These are phyloP conservation scores for Suhomyces bolitotheri DNA, from an alignment of 1,139 yeast species.

Conservation along the genomic window DNA sequence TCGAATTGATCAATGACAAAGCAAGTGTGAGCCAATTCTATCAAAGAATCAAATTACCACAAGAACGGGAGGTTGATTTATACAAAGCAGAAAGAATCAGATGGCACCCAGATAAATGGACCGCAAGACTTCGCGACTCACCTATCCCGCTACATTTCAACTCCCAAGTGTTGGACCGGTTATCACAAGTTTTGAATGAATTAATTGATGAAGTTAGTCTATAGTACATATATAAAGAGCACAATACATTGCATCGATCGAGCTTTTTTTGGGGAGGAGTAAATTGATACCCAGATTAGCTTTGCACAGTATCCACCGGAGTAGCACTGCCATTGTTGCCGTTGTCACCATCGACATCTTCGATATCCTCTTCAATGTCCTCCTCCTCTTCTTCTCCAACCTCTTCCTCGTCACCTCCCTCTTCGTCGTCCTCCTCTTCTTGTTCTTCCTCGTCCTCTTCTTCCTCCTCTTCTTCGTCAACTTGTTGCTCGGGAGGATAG, in stretches of 20 bases:
- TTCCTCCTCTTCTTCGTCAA: conserved; percentile 54
- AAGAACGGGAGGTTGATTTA: conserved; percentile 24
- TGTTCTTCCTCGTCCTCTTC: conserved; percentile 58
- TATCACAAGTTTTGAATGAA: conserved; percentile 35
- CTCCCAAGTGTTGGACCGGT: conserved; percentile 28
- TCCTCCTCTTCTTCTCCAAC: conserved; percentile 45
- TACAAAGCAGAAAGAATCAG: conserved; percentile 53
- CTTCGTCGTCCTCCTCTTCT: conserved; percentile 57
- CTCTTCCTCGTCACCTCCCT: conserved; percentile 52
- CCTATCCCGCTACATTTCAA: conserved; percentile 16
- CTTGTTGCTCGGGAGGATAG: conserved; percentile 62
- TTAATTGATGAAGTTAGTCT: conserved; percentile 21
- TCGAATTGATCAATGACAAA: conserved; percentile 24
- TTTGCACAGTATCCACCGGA: conserved; percentile 18
- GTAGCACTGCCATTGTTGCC: conserved; percentile 21
- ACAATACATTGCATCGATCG: too few relatives aligned
- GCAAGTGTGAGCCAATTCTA: conserved; percentile 31
- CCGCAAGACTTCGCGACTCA: conserved; percentile 18
- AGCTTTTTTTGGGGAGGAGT: too few relatives aligned
- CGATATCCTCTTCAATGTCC: conserved; percentile 26
- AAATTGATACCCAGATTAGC: too few relatives aligned
- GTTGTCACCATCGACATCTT: conserved; percentile 11
- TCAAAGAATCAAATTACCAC: conserved; percentile 18
- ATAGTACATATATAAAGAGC: conserved; percentile 5
- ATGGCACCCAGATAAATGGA: conserved; percentile 73